phyloP scores from a whole-genome alignment of 2,329 filamentous ascomycete genomes.

The Exophiala sideris region DNA sequence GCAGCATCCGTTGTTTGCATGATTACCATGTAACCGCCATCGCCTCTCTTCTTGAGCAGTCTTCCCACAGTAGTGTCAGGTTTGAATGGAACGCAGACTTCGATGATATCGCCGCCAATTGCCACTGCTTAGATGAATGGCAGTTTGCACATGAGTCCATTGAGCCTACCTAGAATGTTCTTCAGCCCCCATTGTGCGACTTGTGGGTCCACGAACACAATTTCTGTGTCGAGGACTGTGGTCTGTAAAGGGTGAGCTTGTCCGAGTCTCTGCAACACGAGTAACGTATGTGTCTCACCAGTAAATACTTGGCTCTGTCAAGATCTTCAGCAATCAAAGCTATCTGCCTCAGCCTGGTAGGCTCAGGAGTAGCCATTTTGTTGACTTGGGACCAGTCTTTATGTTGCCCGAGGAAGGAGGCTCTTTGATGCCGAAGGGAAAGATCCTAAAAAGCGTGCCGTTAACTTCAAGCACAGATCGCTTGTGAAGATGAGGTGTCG shows the following conservation, averaged over 20 bases:
- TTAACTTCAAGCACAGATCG: too few species aligned
- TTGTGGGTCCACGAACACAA: constrained; percentile 39
- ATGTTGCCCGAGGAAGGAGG: too few species aligned
- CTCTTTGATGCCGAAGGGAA: too few species aligned
- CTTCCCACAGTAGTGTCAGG: constrained; percentile 40
- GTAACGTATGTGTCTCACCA: constrained; percentile 15
- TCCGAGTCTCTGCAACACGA: too few species aligned
- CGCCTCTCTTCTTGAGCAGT: constrained; percentile 41
- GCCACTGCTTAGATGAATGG: constrained; percentile 32
- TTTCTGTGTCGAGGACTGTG: constrained; percentile 38
- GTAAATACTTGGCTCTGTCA: constrained; percentile 23
- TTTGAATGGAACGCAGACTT: constrained; percentile 38
- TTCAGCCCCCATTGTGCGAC: constrained; percentile 41
- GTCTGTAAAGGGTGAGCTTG: constrained; percentile 17
- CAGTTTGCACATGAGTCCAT: not conserved
- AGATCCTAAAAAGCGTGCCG: too few species aligned
- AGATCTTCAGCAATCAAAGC: constrained; percentile 29
- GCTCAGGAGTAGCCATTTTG: constrained; percentile 2
- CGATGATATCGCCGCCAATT: constrained; percentile 44
- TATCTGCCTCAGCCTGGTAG: constrained; percentile 30
- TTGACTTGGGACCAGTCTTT: too few species aligned
- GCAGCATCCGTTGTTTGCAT: constrained; percentile 45
- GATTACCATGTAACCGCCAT: constrained; percentile 50
- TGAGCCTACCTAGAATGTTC: constrained; percentile 38
- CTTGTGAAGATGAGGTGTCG: too few species aligned